phyloP scores from a whole-genome alignment of 2,329 filamentous ascomycete genomes.

The Pestalotiopsis sp. region DNA sequence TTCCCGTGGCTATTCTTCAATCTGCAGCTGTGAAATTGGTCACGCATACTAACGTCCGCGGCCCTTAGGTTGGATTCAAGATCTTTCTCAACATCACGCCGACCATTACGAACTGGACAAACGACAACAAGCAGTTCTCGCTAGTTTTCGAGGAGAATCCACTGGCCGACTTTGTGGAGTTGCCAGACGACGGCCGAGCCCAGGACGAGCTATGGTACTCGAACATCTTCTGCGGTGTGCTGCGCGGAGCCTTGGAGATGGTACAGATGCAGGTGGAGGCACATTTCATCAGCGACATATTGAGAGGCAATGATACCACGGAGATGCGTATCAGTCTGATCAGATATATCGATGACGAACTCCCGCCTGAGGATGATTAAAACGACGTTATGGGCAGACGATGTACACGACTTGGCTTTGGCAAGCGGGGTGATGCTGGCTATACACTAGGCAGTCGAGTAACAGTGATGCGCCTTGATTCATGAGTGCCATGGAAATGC shows the following conservation, averaged over 20 bases:
- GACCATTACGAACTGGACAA: constrained; percentile 92
- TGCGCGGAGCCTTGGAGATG: constrained; percentile 94
- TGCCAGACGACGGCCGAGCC: constrained; percentile 92
- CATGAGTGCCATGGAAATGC: not conserved
- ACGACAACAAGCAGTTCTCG: constrained; percentile 94
- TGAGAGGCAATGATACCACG: constrained; percentile 92
- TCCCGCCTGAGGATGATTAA: constrained; percentile 94
- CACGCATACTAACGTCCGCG: not conserved
- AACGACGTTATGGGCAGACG: constrained; percentile 21
- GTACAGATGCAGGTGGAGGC: constrained; percentile 99
- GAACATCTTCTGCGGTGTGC: constrained; percentile 92
- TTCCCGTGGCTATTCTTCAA: not conserved
- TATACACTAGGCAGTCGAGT: too few species aligned
- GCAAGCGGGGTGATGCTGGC: not conserved
- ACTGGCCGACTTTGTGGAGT: constrained; percentile 93
- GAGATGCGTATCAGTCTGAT: constrained; percentile 95
- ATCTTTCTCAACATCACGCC: constrained; percentile 98
- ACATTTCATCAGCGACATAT: constrained; percentile 91
- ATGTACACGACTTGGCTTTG: constrained; percentile 7
- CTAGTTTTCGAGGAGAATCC: constrained; percentile 97
- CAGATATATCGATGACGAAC: constrained; percentile 94
- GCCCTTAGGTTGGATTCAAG: constrained; percentile 86
- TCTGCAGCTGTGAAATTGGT: not conserved
- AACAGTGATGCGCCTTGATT: not conserved
- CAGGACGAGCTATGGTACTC: constrained; percentile 99